Percentiles rank a stretch among this genome's conserved stretches.
These are phyloP conservation scores for Vigna angularis DNA, from an alignment of 306 rosid genomes.

Conservation along the genomic window DNA sequence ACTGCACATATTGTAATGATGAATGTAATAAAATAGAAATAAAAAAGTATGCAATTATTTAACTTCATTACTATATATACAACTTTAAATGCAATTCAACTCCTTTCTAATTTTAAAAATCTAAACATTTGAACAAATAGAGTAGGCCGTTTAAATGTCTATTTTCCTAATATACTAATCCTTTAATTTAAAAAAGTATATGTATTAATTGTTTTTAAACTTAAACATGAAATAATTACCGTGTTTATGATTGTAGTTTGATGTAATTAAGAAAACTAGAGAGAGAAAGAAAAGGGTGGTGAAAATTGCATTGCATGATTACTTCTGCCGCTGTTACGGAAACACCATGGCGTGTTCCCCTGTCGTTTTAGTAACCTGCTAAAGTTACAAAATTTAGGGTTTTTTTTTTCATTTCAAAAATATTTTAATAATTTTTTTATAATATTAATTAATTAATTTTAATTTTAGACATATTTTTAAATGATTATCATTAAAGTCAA, in stretches of 20 bases:
- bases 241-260: not conserved
- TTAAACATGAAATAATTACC: not conserved
- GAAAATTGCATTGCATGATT: not conserved
- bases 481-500: not conserved
- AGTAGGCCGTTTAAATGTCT: not conserved
- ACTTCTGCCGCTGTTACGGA: constrained; percentile 4
- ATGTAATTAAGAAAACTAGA: not conserved
- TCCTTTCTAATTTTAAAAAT: not conserved
- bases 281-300: no score
- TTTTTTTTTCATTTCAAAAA: no score
- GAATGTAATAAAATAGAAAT: not conserved
- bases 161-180: not conserved
- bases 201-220: not conserved
- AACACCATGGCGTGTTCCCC: not conserved
- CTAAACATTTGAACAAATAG: not conserved
- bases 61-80: not conserved
- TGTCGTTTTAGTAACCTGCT: not conserved
- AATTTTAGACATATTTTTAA: not conserved
- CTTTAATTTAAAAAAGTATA: not conserved
- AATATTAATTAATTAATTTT: not conserved
- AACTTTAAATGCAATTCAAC: not conserved
- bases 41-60: no score
- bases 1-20: not conserved
- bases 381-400: no score
- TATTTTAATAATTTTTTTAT: no score